phyloP scores from a whole-genome alignment of 192 early-diverging fungal species.

The Powellomyces hirtus region DNA sequence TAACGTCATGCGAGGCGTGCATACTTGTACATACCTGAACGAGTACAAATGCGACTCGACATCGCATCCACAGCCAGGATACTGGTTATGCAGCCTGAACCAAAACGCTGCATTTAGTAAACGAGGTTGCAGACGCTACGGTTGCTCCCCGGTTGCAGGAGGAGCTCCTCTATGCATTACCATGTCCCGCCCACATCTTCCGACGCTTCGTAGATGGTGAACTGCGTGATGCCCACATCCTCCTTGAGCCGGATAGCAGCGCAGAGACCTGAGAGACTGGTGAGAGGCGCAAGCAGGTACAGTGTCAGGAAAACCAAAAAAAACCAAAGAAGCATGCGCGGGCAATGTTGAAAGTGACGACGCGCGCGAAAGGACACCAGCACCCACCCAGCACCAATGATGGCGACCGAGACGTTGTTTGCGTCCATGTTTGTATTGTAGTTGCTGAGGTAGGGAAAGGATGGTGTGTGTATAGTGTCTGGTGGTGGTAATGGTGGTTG shows the following conservation, averaged over 20 bases:
- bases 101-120: neutral
- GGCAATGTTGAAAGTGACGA: too few species aligned
- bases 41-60: constrained; percentile 47
- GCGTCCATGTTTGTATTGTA: too few species aligned
- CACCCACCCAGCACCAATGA: constrained; percentile 19
- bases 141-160: too few species aligned
- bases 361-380: neutral
- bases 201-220: constrained; percentile 45
- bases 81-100: constrained; percentile 32
- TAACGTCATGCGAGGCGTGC: neutral
- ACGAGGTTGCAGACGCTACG: neutral
- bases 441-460: too few species aligned
- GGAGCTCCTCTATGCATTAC: constrained; percentile 6
- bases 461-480: too few species aligned
- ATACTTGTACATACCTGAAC: constrained; percentile 13
- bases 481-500: too few species aligned
- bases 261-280: constrained; percentile 36
- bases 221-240: constrained; percentile 36
- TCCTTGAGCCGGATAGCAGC: constrained; percentile 51
- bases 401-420: constrained; percentile 3
- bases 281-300: neutral
- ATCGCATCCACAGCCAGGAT: constrained; percentile 55
- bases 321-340: neutral
- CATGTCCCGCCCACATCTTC: constrained; percentile 56
- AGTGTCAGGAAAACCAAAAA: neutral